phyloP scores from a whole-genome alignment of 805 yeast species.

The Ogataea thermomethanolica region DNA sequence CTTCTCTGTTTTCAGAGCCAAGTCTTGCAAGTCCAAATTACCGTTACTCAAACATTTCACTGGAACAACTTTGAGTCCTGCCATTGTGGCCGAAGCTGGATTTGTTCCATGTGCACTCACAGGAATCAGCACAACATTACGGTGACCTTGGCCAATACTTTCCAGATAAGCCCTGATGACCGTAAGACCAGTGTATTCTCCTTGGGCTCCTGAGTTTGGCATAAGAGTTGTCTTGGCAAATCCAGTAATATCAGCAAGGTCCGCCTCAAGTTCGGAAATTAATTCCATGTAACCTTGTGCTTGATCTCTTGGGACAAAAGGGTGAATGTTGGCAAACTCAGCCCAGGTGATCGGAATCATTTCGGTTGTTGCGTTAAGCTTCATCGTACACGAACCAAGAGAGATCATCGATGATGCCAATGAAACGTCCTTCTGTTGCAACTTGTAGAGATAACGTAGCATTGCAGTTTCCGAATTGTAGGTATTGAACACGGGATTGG shows the following conservation, averaged over 20 bases:
- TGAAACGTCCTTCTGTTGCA: slow-evolving; percentile 87
- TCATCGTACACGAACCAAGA: slow-evolving; percentile 97
- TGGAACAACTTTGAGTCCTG: slow-evolving; percentile 90
- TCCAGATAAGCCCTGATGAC: slow-evolving; percentile 77
- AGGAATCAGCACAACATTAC: slow-evolving; percentile 91
- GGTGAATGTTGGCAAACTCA: slow-evolving; percentile 83
- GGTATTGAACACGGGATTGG: slow-evolving; percentile 75
- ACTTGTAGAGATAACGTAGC: slow-evolving; percentile 80
- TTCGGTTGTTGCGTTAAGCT: slow-evolving; percentile 89
- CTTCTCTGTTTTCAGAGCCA: slow-evolving; percentile 66
- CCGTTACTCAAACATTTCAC: slow-evolving; percentile 86
- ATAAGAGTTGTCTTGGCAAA: slow-evolving; percentile 85
- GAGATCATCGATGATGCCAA: slow-evolving; percentile 97
- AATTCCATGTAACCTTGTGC: slow-evolving; percentile 82
- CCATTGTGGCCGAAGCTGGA: slow-evolving; percentile 98
- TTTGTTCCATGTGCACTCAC: slow-evolving; percentile 98
- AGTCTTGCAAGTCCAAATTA: slow-evolving; percentile 76
- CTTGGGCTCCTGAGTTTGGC: slow-evolving; percentile 99
- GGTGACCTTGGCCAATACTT: slow-evolving; percentile 61
- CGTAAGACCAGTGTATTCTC: slow-evolving; percentile 92
- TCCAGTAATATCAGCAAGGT: slow-evolving; percentile 89
- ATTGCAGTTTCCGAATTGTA: slow-evolving; percentile 95
- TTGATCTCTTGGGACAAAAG: slow-evolving; percentile 87
- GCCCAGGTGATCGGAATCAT: slow-evolving; percentile 96
- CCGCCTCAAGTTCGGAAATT: slow-evolving; percentile 72